Evolutionary conservation across 352 stramenopile species (phyloP), one percentile per base, ranked within the genome.

Genomic region (Phytophthora kernoviae): DNA sequence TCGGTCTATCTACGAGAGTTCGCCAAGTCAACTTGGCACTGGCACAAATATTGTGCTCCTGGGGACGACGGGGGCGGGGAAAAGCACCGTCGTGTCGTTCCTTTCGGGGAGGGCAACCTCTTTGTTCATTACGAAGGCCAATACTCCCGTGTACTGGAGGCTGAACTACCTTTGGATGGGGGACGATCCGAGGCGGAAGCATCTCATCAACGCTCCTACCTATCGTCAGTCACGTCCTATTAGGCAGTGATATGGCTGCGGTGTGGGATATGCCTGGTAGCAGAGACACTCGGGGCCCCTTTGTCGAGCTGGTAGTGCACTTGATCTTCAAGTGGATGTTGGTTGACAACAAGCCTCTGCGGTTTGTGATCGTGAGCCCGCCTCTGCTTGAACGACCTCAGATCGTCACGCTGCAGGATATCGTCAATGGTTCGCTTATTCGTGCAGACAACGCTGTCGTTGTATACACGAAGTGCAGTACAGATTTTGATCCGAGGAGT

Each of bases 181-280:
- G 50, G 12, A 6, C 8, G 21, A 71, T 71, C 5, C 45, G 17
- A 48, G 53, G 63, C 34, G 63, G 63, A 10, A 11, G 5, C 12
- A 32, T 21, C 0, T 67, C 51, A 0, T n/a, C 20, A 7, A 60
- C 57, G 1, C 46, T 71, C 0, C 17, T 68, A n/a, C 63, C 63
- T 10, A 24, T 49, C 5, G 41, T 53, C 0, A 68, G 37, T n/a
- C 40, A 50, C 26, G 26, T 60, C 12, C 5, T 9, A 5, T 5
- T 56, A 1, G 21, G 17, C 14, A 27, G 53, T 2, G 43, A 7
- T 1, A n/a, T 15, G 5, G 37, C 62, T 26, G 50, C 40, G 15
- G 57, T 62, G 6, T 68, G 63, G 63, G 63, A 71, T 67, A 71
- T 68, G 63, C 63, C 63, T 26, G 57, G 57, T 15, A 64, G 34